Evolutionary conservation across 192 early-diverging fungal genomes (phyloP).

Genomic region (Rhizophlyctis rosea): DNA sequence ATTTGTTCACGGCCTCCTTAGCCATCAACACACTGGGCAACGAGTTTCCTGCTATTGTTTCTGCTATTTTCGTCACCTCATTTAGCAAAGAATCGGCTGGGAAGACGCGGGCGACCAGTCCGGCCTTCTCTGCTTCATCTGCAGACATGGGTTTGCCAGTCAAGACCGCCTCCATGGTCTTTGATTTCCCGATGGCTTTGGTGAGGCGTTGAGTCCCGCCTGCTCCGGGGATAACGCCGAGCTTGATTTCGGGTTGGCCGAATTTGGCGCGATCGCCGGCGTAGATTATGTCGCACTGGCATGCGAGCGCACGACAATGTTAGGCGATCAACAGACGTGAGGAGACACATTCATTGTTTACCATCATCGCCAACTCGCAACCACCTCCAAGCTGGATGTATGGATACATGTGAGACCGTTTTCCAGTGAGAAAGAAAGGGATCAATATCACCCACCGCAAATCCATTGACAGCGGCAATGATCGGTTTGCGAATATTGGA

Average conservation of each 20-base stretch:
- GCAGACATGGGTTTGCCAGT: constrained; percentile 84
- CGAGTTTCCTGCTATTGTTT: constrained; percentile 81
- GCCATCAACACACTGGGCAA: constrained; percentile 87
- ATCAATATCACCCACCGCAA: constrained; percentile 62
- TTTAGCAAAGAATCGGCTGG: constrained; percentile 84
- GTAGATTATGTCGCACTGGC: constrained; percentile 84
- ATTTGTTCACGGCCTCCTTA: constrained; percentile 94
- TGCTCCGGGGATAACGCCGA: constrained; percentile 91
- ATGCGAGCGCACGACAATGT: neutral
- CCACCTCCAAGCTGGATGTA: constrained; percentile 82
- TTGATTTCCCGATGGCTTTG: constrained; percentile 93
- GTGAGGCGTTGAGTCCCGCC: constrained; percentile 70
- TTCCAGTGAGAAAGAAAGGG: neutral
- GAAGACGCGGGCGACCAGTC: constrained; percentile 87
- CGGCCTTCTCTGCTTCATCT: constrained; percentile 73
- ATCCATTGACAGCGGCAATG: constrained; percentile 97
- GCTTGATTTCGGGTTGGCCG: constrained; percentile 98
- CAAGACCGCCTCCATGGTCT: constrained; percentile 96
- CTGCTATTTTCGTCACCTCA: constrained; percentile 85
- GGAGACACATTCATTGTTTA: too few species aligned
- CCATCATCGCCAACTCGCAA: constrained; percentile 99
- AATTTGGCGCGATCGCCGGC: constrained; percentile 95
- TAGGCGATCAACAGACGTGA: too few species aligned
- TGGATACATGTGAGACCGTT: constrained; percentile 7
- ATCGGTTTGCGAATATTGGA: constrained; percentile 89